Conservation (phyloP, 768 basidiomycete species). For the Coprinopsis marcescibilis region DNA sequence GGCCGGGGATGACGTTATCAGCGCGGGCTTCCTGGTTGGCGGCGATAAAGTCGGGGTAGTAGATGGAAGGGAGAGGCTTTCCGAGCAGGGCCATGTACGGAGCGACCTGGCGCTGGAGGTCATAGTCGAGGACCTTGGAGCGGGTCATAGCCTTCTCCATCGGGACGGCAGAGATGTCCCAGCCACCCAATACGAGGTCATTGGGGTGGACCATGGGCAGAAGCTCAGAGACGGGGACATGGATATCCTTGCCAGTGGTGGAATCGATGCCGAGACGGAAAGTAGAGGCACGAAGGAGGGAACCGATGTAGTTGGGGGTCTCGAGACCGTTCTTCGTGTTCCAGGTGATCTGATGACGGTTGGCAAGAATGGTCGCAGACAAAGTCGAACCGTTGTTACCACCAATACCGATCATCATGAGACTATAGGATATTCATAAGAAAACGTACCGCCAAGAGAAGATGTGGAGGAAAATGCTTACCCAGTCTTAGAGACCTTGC, state of each 20-base stretch:
- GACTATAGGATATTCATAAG: slow-evolving; percentile 37
- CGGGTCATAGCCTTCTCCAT: slow-evolving; percentile 94
- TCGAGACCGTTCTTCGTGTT: slow-evolving; percentile 88
- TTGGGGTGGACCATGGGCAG: slow-evolving; percentile 98
- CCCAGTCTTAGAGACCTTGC: slow-evolving; percentile 89
- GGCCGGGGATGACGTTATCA: slow-evolving; percentile 84
- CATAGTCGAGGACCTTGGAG: slow-evolving; percentile 90
- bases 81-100: slow-evolving; percentile 79
- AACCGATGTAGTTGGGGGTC: slow-evolving; percentile 97
- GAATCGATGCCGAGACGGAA: slow-evolving; percentile 85
- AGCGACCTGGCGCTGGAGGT: slow-evolving; percentile 91
- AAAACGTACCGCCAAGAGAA: slow-evolving; percentile 6
- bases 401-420: slow-evolving; percentile 96
- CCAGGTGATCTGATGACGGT: slow-evolving; percentile 92
- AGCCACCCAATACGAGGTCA: slow-evolving; percentile 94
- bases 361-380: slow-evolving; percentile 91
- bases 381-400: slow-evolving; percentile 98
- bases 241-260: slow-evolving; percentile 77
- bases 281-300: slow-evolving; percentile 92
- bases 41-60: slow-evolving; percentile 97
- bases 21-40: slow-evolving; percentile 96
- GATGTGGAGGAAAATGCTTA: slow-evolving; percentile 33
- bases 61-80: slow-evolving; percentile 87
- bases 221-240: slow-evolving; percentile 88
- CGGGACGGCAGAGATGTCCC: slow-evolving; percentile 87